Evolutionary conservation across 139 green algal species (phyloP).

Genomic region (Volvox reticuliferus): DNA sequence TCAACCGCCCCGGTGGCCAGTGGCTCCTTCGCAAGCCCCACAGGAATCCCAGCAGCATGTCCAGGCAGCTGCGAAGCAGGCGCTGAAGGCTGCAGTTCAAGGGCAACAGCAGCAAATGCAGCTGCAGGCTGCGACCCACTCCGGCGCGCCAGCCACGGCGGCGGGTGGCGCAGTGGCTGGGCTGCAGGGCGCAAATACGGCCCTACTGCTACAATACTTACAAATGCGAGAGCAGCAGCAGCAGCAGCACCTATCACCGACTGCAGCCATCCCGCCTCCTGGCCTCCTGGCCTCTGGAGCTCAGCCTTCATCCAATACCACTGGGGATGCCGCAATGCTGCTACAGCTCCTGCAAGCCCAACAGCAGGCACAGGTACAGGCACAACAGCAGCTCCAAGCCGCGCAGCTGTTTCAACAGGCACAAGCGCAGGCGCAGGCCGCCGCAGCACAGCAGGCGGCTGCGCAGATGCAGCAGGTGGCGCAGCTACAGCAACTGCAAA

Average conservation of each 20-base stretch:
- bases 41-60: constrained; percentile 8
- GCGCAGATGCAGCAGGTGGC: neutral
- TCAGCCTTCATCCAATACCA: neutral
- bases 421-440: neutral
- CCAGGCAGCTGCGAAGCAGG: constrained; percentile 8
- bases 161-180: neutral
- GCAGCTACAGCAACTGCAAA: neutral
- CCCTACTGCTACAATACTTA: constrained; percentile 11
- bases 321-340: neutral
- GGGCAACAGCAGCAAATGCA: neutral
- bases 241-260: neutral
- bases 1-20: neutral
- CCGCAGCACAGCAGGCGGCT: neutral
- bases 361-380: neutral
- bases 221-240: neutral
- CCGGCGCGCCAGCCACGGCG: neutral
- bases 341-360: neutral
- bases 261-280: neutral
- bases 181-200: neutral
- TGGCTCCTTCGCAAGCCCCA: neutral
- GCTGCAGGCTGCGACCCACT: neutral
- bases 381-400: neutral
- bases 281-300: neutral
- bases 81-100: neutral
- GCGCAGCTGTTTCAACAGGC: neutral